Percentiles rank a stretch among this genome's conserved stretches.
Conservation (phyloP, 352 stramenopile species). For the Elongisporangium anandrum region DNA sequence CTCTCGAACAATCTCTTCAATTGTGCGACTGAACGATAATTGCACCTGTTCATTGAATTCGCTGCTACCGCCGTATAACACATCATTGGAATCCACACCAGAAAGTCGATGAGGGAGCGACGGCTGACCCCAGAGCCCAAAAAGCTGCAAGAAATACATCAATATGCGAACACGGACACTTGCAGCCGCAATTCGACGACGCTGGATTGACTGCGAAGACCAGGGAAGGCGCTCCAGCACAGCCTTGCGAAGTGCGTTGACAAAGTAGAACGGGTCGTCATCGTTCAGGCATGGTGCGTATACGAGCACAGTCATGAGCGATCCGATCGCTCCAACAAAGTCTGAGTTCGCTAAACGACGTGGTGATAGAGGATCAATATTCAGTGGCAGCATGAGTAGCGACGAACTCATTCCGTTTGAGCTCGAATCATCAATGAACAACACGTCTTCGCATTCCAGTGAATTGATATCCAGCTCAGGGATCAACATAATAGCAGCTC, state of each 20-base stretch:
- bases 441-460: background rate
- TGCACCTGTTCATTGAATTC: constrained; percentile 51
- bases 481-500: constrained; percentile 71
- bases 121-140: constrained; percentile 54
- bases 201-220: constrained; percentile 1
- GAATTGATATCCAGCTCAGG: constrained; percentile 46
- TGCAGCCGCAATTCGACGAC: constrained; percentile 9
- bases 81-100: constrained; percentile 82
- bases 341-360: constrained; percentile 8
- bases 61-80: constrained; percentile 67
- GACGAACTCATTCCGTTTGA: background rate
- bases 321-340: constrained; percentile 27
- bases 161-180: constrained; percentile 30
- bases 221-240: constrained; percentile 50
- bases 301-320: constrained; percentile 63
- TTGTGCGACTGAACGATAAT: constrained; percentile 29
- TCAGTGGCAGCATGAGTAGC: background rate
- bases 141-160: constrained; percentile 47
- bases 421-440: background rate
- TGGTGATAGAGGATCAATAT: background rate
- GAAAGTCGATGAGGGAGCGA: constrained; percentile 26
- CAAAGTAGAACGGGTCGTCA: constrained; percentile 86
- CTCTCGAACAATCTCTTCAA: constrained; percentile 46
- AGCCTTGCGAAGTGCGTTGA: constrained; percentile 68
- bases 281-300: constrained; percentile 75